Evolutionary conservation across 2,329 filamentous ascomycete species (phyloP), one percentile per base, ranked within the genome.

Genomic region (Podosphaera leucotricha): DNA sequence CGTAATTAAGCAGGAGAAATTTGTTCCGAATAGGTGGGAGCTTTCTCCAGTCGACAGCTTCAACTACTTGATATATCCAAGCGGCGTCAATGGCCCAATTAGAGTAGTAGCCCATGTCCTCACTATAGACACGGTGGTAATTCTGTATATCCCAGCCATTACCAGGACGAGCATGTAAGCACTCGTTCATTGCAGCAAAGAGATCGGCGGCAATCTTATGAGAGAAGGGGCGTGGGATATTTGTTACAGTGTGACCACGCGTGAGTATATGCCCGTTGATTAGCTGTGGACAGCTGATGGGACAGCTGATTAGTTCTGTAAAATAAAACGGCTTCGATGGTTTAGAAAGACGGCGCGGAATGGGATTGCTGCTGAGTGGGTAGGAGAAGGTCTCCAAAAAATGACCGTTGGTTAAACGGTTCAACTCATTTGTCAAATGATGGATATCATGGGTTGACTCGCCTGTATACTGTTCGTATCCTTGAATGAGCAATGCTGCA

Each of bases 41-140:
- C 41, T 35, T 33, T 33, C 41, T 33, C 41, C 41, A 43, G 16
- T 43, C 41, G n/a, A 35, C 41, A 15, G 30, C 41, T 33, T 35
- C 30, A 21, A 43, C 41, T 22, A 20, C 18, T 15, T 18, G 26
- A 15, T 28, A 43, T 3, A 43, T n/a, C 41, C 41, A 43, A 8
- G 35, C 26, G 7, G 41, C 41, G 35, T 43, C 41, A 18, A 43
- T 33, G 8, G 41, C 41, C 26, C 30, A 43, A 22, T 43, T 43
- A 36, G 26, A 21, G 19, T 30, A 30, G 18, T 35, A 30, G 3
- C 41, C 41, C 30, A 43, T 19, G 11, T 43, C 30, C 28, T 43
- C 41, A n/a, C 30, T 33, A 15, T 35, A 43, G 16, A 38, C 20
- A 4, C 38, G 38, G 22, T 41, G 38, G 20, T 41, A 41, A 5